phyloP scores from a whole-genome alignment of 352 stramenopile genomes.

The Globisporangium cylindrosporum region DNA sequence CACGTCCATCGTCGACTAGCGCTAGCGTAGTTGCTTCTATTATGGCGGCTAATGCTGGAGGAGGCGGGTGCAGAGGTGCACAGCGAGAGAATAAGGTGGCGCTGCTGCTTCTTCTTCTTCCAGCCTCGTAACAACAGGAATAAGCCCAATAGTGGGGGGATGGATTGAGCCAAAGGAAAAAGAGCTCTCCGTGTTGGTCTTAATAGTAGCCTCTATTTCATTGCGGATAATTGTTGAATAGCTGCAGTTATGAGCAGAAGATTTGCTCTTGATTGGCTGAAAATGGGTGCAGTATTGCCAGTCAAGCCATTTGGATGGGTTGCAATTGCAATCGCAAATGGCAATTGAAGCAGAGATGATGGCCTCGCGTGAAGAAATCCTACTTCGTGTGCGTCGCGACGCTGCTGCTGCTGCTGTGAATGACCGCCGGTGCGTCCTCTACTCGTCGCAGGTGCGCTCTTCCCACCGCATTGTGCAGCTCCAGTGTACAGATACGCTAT shows the following conservation, averaged over 20 bases:
- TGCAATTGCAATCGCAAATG: not conserved
- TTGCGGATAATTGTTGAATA: not conserved
- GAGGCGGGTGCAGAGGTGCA: not conserved
- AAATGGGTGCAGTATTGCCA: slow-evolving; percentile 1
- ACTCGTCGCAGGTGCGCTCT: slow-evolving; percentile 20
- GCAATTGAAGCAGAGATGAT: not conserved
- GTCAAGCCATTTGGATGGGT: not conserved
- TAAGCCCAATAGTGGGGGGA: not conserved
- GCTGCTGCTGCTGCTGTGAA: not conserved
- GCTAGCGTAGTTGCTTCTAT: not conserved
- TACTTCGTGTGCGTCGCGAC: slow-evolving; percentile 4
- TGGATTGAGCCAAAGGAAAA: not conserved
- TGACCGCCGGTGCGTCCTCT: slow-evolving; percentile 23
- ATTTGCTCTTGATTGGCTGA: not conserved
- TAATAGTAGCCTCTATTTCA: not conserved
- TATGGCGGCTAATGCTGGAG: not conserved
- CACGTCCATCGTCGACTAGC: slow-evolving; percentile 54
- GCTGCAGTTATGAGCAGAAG: not conserved
- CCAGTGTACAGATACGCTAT: not conserved
- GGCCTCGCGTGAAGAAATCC: not conserved
- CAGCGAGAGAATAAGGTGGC: not conserved
- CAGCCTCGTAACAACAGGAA: not conserved
- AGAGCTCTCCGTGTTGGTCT: not conserved
- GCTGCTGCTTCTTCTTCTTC: not conserved
- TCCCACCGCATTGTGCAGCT: not conserved